Evolutionary conservation across 192 early-diverging fungal species (phyloP), one percentile per base, ranked within the genome.

Genomic region (Backusella liffmaniae): DNA sequence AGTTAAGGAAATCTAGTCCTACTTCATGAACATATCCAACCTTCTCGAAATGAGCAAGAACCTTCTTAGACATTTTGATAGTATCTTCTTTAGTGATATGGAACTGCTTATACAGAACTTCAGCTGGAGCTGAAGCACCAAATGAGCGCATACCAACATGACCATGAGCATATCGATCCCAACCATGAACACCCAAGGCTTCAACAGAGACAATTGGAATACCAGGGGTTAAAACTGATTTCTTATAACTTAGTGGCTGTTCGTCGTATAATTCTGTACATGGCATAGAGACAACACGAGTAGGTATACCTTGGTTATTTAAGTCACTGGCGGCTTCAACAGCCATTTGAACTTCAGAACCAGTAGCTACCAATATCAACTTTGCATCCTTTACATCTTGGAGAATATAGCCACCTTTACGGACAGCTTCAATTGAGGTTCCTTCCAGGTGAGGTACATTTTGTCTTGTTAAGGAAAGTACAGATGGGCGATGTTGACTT

Each of bases 231-330:
- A 99, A 87, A n/a, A 99, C 96, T 9, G 82, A 81, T 35, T 90
- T 85, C 76, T 90, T 87, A 87, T 99, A 99, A 32, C 88, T 91
- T n/a, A 86, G 77, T 1, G 88, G 56, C 83, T 99, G 97, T 66
- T 91, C 91, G 49, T 93, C 92, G 73, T 98, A 98, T 70, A 97
- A 86, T 77, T 94, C 94, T 79, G 90, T 87, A 66, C 91, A 98
- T 36, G 98, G 98, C 90, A 98, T 91, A 37, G 98, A 99, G 8
- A 99, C 96, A 66, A 99, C 86, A 65, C 93, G 93, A 37, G 92
- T 88, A 42, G 82, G 72, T 73, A 79, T 21, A 13, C 70, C 59
- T 13, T 66, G 26, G 0, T 36, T 13, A 16, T 56, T 30, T 15
- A 79, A 32, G 1, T 59, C 35, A 73, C 91, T 88, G 36, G 95